Percentiles rank a stretch among this genome's conserved stretches.
phyloP scores from a whole-genome alignment of 345 rosid species.

The Eucalyptus dawsonii region DNA sequence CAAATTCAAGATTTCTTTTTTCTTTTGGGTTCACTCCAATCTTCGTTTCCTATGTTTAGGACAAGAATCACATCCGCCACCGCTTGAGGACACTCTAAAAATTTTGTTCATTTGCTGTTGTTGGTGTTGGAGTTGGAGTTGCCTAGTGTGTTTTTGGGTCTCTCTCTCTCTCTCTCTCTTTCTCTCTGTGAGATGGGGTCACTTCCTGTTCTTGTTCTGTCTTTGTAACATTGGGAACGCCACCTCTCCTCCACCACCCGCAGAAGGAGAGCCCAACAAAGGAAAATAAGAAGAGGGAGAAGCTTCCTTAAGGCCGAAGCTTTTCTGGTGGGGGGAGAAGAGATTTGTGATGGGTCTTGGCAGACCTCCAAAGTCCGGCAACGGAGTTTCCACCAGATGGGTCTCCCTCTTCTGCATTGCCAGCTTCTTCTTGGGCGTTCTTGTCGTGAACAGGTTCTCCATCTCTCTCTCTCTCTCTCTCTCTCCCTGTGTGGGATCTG shows the following conservation, averaged over 20 bases:
- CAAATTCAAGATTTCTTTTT: not conserved
- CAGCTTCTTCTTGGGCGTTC: constrained; percentile 61
- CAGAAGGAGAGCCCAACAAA: not conserved
- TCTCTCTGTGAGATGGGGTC: not conserved
- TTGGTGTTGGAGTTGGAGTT: not conserved
- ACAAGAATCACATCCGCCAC: not conserved
- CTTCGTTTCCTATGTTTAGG: not conserved
- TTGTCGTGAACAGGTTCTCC: constrained; percentile 57
- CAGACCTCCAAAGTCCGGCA: constrained; percentile 46
- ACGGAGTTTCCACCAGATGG: constrained; percentile 63
- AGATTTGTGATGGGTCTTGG: constrained; percentile 33
- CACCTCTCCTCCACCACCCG: not conserved
- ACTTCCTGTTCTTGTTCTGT: not conserved
- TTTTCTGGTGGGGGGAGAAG: not conserved
- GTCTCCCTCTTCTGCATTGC: constrained; percentile 55
- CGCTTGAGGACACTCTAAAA: not conserved
- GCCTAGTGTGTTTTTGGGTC: not conserved
- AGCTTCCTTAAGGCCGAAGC: constrained; percentile 18
- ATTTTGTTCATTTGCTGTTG: not conserved
- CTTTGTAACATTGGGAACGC: not conserved
- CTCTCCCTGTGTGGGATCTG: constrained; percentile 19
- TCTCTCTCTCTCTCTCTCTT: not conserved
- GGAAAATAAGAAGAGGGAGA: not conserved
- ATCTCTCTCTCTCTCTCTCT: not conserved
- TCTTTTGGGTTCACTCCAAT: not conserved